These are phyloP conservation scores for Chloranthus sessilifolius DNA, from an alignment of 164 flowering plant genomes.

Conservation along the genomic window DNA sequence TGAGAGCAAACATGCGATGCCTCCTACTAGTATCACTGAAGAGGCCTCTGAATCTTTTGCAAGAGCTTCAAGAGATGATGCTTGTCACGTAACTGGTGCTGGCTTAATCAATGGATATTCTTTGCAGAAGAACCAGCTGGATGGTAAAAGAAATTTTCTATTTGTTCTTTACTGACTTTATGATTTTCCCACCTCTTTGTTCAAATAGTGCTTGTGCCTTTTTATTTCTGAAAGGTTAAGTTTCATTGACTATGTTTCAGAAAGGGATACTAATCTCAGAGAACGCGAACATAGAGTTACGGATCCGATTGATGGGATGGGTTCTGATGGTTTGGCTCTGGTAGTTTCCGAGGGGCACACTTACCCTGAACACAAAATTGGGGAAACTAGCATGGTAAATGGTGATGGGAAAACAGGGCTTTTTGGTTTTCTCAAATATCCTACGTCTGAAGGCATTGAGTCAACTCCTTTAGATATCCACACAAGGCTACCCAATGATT, in stretches of 20 bases:
- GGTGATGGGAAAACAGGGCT: not conserved
- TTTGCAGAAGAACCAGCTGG: constrained; percentile 5
- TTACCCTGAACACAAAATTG: not conserved
- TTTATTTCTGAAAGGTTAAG: constrained; percentile 1
- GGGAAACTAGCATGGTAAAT: not conserved
- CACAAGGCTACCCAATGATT: constrained; percentile 33
- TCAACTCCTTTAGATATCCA: constrained; percentile 17
- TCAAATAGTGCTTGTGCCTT: too few relatives aligned
- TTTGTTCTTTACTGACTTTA: not conserved
- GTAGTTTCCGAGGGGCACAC: constrained; percentile 1
- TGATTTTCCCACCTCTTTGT: too few relatives aligned
- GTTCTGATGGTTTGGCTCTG: not conserved
- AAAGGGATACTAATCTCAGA: not conserved
- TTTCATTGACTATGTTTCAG: constrained; percentile 1
- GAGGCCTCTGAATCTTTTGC: constrained; percentile 14
- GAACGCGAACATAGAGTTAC: constrained; percentile 2
- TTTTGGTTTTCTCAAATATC: constrained; percentile 1
- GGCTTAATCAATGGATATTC: constrained; percentile 12
- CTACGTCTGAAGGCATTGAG: too few relatives aligned
- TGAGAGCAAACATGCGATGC: constrained; percentile 21
- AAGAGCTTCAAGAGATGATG: constrained; percentile 16
- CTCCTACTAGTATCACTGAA: constrained; percentile 14
- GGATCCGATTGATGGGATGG: not conserved
- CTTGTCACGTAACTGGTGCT: constrained; percentile 19
- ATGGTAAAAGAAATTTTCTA: constrained; percentile 19